Conservation (phyloP, 2,329 filamentous ascomycete genomes). For the Monosporascus sp. region DNA sequence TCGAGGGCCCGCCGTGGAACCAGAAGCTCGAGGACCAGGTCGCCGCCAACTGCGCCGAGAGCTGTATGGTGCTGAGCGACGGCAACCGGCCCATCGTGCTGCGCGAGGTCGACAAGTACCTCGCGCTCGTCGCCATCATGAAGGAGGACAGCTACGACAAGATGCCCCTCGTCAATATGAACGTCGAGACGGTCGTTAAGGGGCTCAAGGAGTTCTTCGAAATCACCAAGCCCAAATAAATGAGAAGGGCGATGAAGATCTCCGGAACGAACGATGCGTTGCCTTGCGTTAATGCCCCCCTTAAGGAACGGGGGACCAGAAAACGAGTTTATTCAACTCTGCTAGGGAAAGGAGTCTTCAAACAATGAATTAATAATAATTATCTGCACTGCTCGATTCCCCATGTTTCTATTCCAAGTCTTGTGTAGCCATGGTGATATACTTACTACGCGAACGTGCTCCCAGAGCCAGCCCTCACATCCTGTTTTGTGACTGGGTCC, state of each 20-base stretch:
- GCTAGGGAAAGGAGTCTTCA: too few species aligned
- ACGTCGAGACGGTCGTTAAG: conserved; percentile 76
- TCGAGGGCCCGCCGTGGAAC: conserved; percentile 58
- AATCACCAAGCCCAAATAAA: conserved; percentile 54
- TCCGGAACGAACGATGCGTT: too few species aligned
- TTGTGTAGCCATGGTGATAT: too few species aligned
- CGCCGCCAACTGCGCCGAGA: conserved; percentile 62
- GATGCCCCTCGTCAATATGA: conserved; percentile 82
- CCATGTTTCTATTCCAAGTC: too few species aligned
- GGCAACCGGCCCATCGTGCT: conserved; percentile 61
- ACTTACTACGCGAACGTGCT: too few species aligned
- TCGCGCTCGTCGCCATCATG: conserved; percentile 82
- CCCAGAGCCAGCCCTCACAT: too few species aligned
- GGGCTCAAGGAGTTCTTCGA: conserved; percentile 76
- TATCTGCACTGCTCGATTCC: too few species aligned
- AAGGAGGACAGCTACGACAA: conserved; percentile 79
- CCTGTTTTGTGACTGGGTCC: too few species aligned
- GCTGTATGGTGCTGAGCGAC: conserved; percentile 62
- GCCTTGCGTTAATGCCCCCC: too few species aligned
- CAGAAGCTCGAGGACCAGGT: conserved; percentile 61
- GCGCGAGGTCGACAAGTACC: conserved; percentile 66
- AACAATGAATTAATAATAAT: too few species aligned
- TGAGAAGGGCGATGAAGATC: neutral
- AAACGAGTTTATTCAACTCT: too few species aligned
- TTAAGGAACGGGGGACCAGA: too few species aligned